Conservation (phyloP, 257 asterid species). For the Mitragyna speciosa region DNA sequence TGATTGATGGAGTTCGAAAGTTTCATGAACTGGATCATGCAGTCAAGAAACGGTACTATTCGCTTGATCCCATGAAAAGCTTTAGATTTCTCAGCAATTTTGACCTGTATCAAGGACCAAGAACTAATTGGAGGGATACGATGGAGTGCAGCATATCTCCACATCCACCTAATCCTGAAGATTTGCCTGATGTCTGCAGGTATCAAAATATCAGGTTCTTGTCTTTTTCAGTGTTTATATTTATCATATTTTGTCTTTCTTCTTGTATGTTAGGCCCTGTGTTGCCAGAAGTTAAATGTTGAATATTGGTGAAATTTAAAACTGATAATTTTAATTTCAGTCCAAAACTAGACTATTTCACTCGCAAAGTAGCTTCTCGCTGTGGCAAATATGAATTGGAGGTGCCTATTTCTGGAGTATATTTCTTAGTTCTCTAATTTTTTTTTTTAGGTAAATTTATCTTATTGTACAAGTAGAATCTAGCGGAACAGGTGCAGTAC, state of each 20-base stretch:
- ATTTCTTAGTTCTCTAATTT: background rate
- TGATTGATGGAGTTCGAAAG: conserved; percentile 17
- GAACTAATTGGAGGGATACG: conserved; percentile 32
- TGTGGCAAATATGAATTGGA: background rate
- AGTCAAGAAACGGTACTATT: conserved; percentile 18
- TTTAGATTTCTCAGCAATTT: conserved; percentile 21
- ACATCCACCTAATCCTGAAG: conserved; percentile 21
- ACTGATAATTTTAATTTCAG: background rate
- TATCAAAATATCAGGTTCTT: background rate
- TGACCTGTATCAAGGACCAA: conserved; percentile 19
- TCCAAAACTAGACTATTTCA: background rate
- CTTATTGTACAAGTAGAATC: background rate
- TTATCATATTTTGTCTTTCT: background rate
- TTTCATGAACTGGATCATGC: conserved; percentile 38
- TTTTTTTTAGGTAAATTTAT: no score
- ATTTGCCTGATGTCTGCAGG: conserved; percentile 29
- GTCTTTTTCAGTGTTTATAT: background rate
- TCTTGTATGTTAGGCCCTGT: background rate
- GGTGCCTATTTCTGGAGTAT: background rate
- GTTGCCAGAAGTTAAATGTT: background rate
- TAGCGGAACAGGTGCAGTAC: background rate
- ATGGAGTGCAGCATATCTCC: conserved; percentile 21
- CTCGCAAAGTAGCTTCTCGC: background rate
- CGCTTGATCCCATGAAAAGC: conserved; percentile 10
- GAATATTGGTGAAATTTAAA: no score